Evolutionary conservation across 805 yeast species (phyloP).

Genomic region (Ogataea corticis): DNA sequence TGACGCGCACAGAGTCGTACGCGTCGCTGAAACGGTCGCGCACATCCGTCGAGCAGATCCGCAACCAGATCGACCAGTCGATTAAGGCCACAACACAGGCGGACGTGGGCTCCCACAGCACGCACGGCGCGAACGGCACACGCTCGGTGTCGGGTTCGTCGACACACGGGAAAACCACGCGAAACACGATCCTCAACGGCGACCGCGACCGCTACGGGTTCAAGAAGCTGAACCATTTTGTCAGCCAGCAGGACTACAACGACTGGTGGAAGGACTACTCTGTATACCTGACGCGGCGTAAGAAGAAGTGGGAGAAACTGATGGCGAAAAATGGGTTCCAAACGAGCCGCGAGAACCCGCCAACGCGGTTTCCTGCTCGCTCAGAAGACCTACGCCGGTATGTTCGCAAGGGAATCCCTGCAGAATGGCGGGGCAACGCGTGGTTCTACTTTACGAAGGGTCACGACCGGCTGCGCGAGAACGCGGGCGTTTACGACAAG

Average conservation of each 20-base stretch:
- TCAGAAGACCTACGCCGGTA: slow-evolving; percentile 79
- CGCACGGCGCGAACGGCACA: no score
- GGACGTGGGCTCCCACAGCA: no score
- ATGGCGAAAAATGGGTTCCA: slow-evolving; percentile 68
- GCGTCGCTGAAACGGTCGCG: slow-evolving; percentile 26
- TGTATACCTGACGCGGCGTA: slow-evolving; percentile 60
- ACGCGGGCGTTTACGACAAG: slow-evolving; percentile 72
- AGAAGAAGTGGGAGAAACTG: slow-evolving; percentile 72
- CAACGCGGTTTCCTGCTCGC: slow-evolving; percentile 71
- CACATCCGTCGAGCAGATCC: slow-evolving; percentile 24
- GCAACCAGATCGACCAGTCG: slow-evolving; percentile 25
- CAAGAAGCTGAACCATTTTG: slow-evolving; percentile 58
- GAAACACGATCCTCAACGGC: slow-evolving; percentile 22
- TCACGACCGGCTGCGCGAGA: slow-evolving; percentile 53
- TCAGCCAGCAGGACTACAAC: slow-evolving; percentile 60
- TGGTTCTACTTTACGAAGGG: slow-evolving; percentile 97
- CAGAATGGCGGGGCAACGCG: slow-evolving; percentile 96
- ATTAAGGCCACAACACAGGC: slow-evolving; percentile 8
- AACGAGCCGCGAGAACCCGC: slow-evolving; percentile 45
- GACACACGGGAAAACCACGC: slow-evolving; percentile 5
- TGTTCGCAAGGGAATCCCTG: slow-evolving; percentile 90
- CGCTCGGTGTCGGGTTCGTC: neutral
- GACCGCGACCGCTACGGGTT: slow-evolving; percentile 84
- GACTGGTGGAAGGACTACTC: slow-evolving; percentile 75
- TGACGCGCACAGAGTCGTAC: slow-evolving; percentile 26